Evolutionary conservation across 148 eudicot genomes (phyloP).

Genomic region (Linanthus parryae): DNA sequence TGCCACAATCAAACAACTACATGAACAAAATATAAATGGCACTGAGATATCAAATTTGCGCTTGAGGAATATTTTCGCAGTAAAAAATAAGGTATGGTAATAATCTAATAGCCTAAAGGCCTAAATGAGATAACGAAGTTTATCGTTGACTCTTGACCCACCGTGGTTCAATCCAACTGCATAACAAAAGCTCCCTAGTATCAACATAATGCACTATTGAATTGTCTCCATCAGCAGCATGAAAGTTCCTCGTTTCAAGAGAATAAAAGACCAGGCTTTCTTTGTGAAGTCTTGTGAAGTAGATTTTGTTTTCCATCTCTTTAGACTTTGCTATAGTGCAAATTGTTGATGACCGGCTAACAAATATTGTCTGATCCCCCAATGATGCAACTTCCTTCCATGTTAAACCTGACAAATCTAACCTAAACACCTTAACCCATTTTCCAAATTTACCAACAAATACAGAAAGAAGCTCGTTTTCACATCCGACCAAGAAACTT

Average conservation of each 20-base stretch:
- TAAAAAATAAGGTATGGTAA: too few relatives aligned
- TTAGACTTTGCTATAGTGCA: background rate
- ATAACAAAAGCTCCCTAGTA: background rate
- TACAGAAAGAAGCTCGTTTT: background rate
- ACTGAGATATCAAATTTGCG: too few relatives aligned
- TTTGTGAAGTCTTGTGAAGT: background rate
- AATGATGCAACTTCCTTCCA: background rate
- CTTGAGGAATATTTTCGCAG: too few relatives aligned
- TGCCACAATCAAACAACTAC: too few relatives aligned
- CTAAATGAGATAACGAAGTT: too few relatives aligned
- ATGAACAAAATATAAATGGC: too few relatives aligned
- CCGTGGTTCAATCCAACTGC: conserved; percentile 3
- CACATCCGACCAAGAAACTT: background rate
- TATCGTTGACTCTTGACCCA: too few relatives aligned
- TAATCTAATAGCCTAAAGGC: too few relatives aligned
- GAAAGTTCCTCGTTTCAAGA: background rate
- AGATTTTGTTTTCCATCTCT: background rate
- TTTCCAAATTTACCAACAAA: background rate
- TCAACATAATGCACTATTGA: background rate
- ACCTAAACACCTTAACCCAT: background rate
- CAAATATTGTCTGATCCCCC: background rate
- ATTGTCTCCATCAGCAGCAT: background rate
- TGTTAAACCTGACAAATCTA: background rate
- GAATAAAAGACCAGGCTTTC: background rate
- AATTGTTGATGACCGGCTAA: background rate